Evolutionary conservation across 169 alveolate species (phyloP).

Genomic region (Plasmodium knowlesi): DNA sequence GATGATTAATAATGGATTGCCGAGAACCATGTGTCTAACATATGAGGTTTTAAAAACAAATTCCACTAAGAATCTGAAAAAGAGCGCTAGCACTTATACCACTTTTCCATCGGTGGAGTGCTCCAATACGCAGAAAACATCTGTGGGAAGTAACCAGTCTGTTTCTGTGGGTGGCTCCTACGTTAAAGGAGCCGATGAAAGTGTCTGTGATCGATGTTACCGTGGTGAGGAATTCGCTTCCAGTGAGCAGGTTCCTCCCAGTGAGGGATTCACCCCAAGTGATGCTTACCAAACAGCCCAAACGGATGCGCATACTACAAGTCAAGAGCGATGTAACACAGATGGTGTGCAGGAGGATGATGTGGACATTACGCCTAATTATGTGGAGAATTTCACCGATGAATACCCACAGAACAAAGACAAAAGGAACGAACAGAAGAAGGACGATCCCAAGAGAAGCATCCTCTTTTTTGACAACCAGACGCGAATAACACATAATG

Average conservation of each 20-base stretch:
- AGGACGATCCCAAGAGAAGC: background rate
- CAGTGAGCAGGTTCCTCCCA: background rate
- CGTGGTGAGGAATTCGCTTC: background rate
- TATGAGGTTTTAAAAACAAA: conserved; percentile 20
- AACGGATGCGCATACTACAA: background rate
- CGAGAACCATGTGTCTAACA: conserved; percentile 45
- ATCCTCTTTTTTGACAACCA: background rate
- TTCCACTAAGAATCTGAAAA: conserved; percentile 15
- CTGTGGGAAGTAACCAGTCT: background rate
- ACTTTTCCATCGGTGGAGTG: conserved; percentile 10
- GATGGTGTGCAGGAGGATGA: background rate
- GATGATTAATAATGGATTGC: conserved; percentile 66
- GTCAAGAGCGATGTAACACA: background rate
- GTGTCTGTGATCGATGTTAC: background rate
- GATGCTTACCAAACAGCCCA: background rate
- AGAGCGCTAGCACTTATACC: background rate
- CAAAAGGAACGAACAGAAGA: background rate
- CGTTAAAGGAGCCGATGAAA: background rate
- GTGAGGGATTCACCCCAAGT: background rate
- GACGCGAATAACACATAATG: background rate
- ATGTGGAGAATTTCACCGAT: background rate
- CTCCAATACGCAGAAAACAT: background rate
- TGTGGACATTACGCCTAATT: background rate
- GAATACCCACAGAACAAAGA: background rate
- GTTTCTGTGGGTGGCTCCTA: background rate